Evolutionary conservation across 768 basidiomycete species (phyloP), one percentile per base, ranked within the genome.

Genomic region (Macrolepiota albuminosa): DNA sequence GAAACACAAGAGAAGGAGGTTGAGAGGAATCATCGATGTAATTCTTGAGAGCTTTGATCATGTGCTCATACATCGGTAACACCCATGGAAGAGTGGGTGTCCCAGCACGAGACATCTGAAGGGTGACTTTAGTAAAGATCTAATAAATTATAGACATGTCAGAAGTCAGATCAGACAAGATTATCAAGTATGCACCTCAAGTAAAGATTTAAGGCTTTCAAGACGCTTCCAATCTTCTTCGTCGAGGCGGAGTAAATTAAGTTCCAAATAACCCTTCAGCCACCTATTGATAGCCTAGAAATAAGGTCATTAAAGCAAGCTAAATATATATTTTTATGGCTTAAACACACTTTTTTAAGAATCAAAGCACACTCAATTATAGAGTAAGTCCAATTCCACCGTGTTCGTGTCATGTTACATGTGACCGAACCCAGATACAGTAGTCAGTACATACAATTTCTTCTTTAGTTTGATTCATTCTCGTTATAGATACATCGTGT

Each of bases 381-480:
- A 1, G 69, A 69, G 55, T 76, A 69, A 16, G 71, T 75, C 31
- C 65, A 75, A 57, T 75, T 73, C 75, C 73, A 75, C 7, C 71
- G 57, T 0, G 71, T 76, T 2, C 51, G 54, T 21, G 21, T 21
- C 33, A 76, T 68, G 64, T 77, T 73, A 5, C 66, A 65, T 9
- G 33, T 34, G 33, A 34, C 33, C 33, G 33, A 34, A 34, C 33
- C 33, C 33, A 34, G 33, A 34, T 34, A 34, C 33, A 34, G 33
- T 34, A 34, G 33, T 34, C 33, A 2, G 33, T 34, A 34, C 33
- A 34, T 34, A 34, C 33, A 34, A 34, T 34, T 34, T 9, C 33
- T 34, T 34, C 33, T 34, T 34, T 34, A 34, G 33, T 34, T 34
- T 34, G 33, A 4, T 34, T 34, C 33, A 21, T 21, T 21, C 21